Percentiles rank a stretch among this genome's conserved stretches.
phyloP scores from a whole-genome alignment of 148 eudicot species.

The Rhododendron griersonianum region DNA sequence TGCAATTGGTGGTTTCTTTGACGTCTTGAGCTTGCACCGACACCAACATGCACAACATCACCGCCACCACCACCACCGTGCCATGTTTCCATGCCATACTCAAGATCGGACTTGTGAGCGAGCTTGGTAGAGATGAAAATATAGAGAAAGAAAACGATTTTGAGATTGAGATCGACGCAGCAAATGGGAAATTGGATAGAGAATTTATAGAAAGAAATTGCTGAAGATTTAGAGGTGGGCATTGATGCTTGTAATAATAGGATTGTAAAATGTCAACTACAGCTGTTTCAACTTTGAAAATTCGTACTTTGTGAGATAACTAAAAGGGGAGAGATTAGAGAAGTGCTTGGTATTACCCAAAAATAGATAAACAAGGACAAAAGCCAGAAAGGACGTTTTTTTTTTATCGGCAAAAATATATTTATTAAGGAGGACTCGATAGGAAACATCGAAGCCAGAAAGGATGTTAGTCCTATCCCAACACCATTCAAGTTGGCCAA shows the following conservation, averaged over 20 bases:
- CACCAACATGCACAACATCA: not conserved
- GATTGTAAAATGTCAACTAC: not conserved
- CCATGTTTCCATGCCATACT: not conserved
- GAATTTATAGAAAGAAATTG: not conserved
- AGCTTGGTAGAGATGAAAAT: not conserved
- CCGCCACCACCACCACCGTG: not conserved
- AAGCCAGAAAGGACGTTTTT: no score
- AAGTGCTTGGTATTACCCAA: not conserved
- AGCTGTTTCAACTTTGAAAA: not conserved
- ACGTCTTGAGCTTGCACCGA: not conserved
- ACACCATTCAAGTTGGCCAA: not conserved
- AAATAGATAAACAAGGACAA: not conserved
- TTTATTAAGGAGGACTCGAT: no score
- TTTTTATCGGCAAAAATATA: no score
- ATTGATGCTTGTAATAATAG: not conserved
- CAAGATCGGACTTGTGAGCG: not conserved
- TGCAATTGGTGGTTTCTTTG: not conserved
- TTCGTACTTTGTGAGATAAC: not conserved
- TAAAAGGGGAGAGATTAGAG: not conserved
- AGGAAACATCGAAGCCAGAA: not conserved
- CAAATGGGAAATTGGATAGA: not conserved
- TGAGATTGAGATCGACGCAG: not conserved
- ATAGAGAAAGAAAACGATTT: not conserved
- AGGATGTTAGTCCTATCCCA: not conserved
- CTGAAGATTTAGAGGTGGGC: not conserved